phyloP scores from a whole-genome alignment of 495 filamentous ascomycete genomes.

The Poronia punctata region DNA sequence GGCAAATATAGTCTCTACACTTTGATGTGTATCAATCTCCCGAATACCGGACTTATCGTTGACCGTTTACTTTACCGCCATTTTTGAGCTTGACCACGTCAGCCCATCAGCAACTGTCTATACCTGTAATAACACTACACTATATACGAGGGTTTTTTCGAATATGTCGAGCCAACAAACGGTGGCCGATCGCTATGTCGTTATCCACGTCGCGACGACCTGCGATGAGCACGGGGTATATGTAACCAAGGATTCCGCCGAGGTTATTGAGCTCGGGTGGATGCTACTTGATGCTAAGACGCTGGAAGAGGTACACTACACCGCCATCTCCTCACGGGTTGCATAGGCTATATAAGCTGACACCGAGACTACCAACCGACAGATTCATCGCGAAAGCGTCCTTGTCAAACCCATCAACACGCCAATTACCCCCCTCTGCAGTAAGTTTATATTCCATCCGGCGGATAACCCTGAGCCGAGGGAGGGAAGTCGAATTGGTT shows the following conservation, averaged over 20 bases:
- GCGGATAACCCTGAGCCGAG: neutral
- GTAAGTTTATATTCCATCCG: slow-evolving; percentile 53
- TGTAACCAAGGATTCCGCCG: slow-evolving; percentile 96
- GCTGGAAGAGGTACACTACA: slow-evolving; percentile 70
- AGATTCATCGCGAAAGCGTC: slow-evolving; percentile 91
- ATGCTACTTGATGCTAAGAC: slow-evolving; percentile 86
- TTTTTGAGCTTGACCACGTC: no score
- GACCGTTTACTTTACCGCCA: no score
- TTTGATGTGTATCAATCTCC: no score
- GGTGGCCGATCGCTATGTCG: slow-evolving; percentile 82
- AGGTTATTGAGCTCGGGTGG: slow-evolving; percentile 98
- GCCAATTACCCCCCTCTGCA: slow-evolving; percentile 96
- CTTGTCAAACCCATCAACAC: slow-evolving; percentile 98
- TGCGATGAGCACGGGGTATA: slow-evolving; percentile 99
- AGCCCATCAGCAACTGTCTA: slow-evolving; percentile 7
- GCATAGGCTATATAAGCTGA: slow-evolving; percentile 11
- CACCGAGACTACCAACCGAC: slow-evolving; percentile 8
- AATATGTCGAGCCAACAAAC: slow-evolving; percentile 42
- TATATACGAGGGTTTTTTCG: slow-evolving; percentile 10
- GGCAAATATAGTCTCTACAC: no score
- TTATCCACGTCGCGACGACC: slow-evolving; percentile 97
- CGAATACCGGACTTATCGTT: no score
- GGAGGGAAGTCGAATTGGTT: slow-evolving; percentile 15
- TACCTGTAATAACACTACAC: slow-evolving; percentile 13
- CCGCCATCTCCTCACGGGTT: slow-evolving; percentile 1